Evolutionary conservation across 1,284 basidiomycete species (phyloP).

Genomic region (Moesziomyces globuligerus): DNA sequence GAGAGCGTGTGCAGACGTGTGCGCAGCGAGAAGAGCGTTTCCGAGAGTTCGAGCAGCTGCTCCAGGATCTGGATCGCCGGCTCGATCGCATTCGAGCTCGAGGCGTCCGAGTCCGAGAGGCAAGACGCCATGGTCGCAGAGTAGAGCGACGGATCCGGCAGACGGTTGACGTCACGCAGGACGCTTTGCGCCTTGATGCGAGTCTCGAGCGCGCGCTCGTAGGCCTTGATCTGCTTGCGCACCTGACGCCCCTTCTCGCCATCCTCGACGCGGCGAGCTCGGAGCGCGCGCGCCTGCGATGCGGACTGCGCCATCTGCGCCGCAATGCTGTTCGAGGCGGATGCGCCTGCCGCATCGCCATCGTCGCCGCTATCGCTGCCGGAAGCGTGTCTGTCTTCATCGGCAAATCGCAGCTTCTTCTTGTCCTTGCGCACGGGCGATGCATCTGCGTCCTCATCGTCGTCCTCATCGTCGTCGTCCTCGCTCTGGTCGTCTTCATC

Average conservation of each 20-base stretch:
- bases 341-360: conserved; percentile 7
- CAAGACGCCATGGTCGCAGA: conserved; percentile 10
- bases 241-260: conserved; percentile 57
- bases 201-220: conserved; percentile 54
- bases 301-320: conserved; percentile 44
- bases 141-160: conserved; percentile 26
- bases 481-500: conserved; percentile 12
- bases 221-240: conserved; percentile 56
- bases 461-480: conserved; percentile 18
- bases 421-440: conserved; percentile 1
- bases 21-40: conserved; percentile 36
- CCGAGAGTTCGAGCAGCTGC: conserved; percentile 36
- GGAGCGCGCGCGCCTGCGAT: conserved; percentile 46
- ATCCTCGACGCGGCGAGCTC: conserved; percentile 49
- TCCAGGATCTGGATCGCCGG: conserved; percentile 24
- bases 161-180: conserved; percentile 37
- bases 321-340: conserved; percentile 35
- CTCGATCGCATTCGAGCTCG: conserved; percentile 6
- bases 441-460: conserved; percentile 7
- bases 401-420: conserved; percentile 33
- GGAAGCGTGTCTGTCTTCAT: conserved; percentile 4
- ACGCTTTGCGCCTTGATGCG: conserved; percentile 59
- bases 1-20: conserved; percentile 14
- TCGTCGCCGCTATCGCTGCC: conserved; percentile 2
- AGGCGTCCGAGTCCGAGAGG: too few relatives aligned